A percentile compares a stretch with the other conserved stretches of the same genome.
These are phyloP conservation scores for Schwanniomyces occidentalis DNA, from an alignment of 805 yeast species.

Conservation along the genomic window DNA sequence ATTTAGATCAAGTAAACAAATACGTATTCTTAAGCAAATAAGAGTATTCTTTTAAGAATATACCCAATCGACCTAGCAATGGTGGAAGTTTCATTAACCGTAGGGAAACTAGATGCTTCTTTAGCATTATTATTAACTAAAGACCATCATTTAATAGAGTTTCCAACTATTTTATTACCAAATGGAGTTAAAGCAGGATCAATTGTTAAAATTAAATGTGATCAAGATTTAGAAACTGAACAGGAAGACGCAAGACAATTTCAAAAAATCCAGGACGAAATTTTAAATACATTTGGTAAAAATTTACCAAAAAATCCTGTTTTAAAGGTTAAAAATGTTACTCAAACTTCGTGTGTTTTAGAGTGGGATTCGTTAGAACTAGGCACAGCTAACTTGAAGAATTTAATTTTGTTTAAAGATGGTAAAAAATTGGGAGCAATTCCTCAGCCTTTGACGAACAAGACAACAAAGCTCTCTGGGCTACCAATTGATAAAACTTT, in stretches of 20 bases:
- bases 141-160: conserved; percentile 92
- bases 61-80: conserved; percentile 26
- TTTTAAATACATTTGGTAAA: conserved; percentile 70
- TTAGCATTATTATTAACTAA: conserved; percentile 85
- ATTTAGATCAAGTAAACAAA: not conserved
- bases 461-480: conserved; percentile 87
- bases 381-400: conserved; percentile 79
- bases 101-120: conserved; percentile 94
- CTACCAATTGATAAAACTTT: conserved; percentile 83
- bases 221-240: conserved; percentile 71
- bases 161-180: conserved; percentile 92
- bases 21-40: not conserved
- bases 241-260: conserved; percentile 57
- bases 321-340: conserved; percentile 69
- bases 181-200: conserved; percentile 91
- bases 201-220: conserved; percentile 81
- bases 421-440: conserved; percentile 73
- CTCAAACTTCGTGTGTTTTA: conserved; percentile 92
- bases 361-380: conserved; percentile 89
- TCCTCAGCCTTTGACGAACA: conserved; percentile 77
- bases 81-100: conserved; percentile 92
- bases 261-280: conserved; percentile 67
- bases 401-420: conserved; percentile 76
- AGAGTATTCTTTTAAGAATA: not conserved
- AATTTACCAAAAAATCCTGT: conserved; percentile 71